Evolutionary conservation across 129 eudicot species (phyloP).

Genomic region (Oenanthe sinensis): DNA sequence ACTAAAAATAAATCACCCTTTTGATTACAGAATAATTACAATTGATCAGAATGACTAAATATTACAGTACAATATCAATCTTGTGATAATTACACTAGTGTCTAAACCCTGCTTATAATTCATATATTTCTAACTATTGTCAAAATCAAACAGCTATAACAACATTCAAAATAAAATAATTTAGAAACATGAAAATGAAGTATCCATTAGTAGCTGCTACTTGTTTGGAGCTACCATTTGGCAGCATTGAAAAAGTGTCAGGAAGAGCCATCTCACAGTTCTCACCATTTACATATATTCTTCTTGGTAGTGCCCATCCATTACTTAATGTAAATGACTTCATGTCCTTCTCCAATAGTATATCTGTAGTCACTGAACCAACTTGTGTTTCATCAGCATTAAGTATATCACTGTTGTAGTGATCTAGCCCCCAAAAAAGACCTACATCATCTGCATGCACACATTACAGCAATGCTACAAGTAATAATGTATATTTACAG

Average conservation of each 20-base stretch:
- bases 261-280: constrained; percentile 74
- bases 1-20: too few species aligned
- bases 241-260: constrained; percentile 52
- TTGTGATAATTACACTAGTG: not conserved
- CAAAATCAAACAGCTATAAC: constrained; percentile 7
- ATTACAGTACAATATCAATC: not conserved
- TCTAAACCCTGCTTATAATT: not conserved
- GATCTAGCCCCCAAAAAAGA: constrained; percentile 65
- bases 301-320: constrained; percentile 74
- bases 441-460: constrained; percentile 54
- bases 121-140: not conserved
- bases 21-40: too few species aligned
- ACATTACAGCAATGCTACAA: not conserved
- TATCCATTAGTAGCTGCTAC: not conserved
- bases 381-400: constrained; percentile 39
- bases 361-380: constrained; percentile 75
- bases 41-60: too few species aligned
- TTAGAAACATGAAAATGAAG: constrained; percentile 14
- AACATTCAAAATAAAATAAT: constrained; percentile 22
- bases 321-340: constrained; percentile 43
- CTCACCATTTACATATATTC: constrained; percentile 59
- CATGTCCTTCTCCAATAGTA: constrained; percentile 48
- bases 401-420: constrained; percentile 45
- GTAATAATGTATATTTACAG: too few species aligned
- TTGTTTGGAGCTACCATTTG: constrained; percentile 31